phyloP scores from a whole-genome alignment of 2,329 filamentous ascomycete species.

The Botryotinia convoluta region DNA sequence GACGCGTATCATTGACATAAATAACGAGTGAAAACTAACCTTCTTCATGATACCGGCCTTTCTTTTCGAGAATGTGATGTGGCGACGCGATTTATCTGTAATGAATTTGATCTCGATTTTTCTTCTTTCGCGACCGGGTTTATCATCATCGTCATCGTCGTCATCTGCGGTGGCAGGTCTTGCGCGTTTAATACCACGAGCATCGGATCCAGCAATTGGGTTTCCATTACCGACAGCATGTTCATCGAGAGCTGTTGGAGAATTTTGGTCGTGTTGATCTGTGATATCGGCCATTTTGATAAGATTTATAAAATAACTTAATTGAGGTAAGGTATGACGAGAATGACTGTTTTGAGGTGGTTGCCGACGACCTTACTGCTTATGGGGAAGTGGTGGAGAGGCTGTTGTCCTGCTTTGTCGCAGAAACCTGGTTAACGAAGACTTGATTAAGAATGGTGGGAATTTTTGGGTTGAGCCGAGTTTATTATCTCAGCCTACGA shows the following conservation, averaged over 20 bases:
- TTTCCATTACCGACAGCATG: constrained; percentile 73
- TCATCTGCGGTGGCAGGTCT: constrained; percentile 83
- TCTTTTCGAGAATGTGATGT: constrained; percentile 99
- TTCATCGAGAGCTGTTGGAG: constrained; percentile 72
- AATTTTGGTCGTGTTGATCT: constrained; percentile 73
- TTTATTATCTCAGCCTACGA: constrained; percentile 14
- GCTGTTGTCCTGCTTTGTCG: constrained; percentile 38
- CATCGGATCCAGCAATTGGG: constrained; percentile 51
- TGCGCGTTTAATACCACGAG: constrained; percentile 84
- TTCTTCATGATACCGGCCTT: constrained; percentile 99
- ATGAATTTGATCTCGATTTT: constrained; percentile 99
- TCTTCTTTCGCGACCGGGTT: constrained; percentile 93
- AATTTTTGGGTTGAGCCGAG: constrained; percentile 32
- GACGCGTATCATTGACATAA: constrained; percentile 25
- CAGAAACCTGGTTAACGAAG: constrained; percentile 38
- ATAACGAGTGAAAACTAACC: constrained; percentile 55
- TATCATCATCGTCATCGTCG: constrained; percentile 96
- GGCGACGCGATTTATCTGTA: constrained; percentile 97
- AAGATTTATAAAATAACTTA: constrained; percentile 19
- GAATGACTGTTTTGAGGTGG: constrained; percentile 38
- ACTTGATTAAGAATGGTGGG: constrained; percentile 39
- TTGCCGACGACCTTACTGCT: constrained; percentile 40
- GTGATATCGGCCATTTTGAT: constrained; percentile 73
- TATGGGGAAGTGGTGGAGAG: constrained; percentile 35
- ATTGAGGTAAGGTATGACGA: constrained; percentile 38